These are phyloP conservation scores for Mycena capillaripes DNA, from an alignment of 768 basidiomycete species.

Conservation along the genomic window DNA sequence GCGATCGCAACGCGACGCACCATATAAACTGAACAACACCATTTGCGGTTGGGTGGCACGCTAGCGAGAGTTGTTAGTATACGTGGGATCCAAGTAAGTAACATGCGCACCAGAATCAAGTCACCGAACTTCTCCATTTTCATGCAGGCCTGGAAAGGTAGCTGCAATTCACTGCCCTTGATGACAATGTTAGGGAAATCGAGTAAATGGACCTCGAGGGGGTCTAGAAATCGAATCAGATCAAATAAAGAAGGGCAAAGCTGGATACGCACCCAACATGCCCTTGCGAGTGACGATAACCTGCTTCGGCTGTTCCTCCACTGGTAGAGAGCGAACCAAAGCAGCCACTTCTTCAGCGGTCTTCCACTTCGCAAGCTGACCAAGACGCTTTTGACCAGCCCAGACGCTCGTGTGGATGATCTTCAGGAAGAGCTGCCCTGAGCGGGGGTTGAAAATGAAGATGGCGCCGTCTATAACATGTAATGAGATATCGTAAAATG, in stretches of 20 bases:
- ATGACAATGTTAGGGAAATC: slow-evolving; percentile 99
- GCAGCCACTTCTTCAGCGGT: slow-evolving; percentile 99
- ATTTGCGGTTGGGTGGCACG: slow-evolving; percentile 99
- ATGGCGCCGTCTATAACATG: slow-evolving; percentile 83
- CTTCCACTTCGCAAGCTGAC: slow-evolving; percentile 99
- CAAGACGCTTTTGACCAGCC: slow-evolving; percentile 99
- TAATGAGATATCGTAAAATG: slow-evolving; percentile 22
- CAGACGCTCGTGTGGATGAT: slow-evolving; percentile 99
- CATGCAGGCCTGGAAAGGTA: slow-evolving; percentile 99
- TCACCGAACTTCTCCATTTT: slow-evolving; percentile 99
- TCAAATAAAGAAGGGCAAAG: not conserved
- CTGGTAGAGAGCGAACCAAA: slow-evolving; percentile 96
- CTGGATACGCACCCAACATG: slow-evolving; percentile 84
- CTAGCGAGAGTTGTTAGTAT: slow-evolving; percentile 50
- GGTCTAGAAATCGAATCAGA: slow-evolving; percentile 62
- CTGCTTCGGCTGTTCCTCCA: slow-evolving; percentile 99
- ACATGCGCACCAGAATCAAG: slow-evolving; percentile 78
- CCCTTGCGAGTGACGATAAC: slow-evolving; percentile 99
- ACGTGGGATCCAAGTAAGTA: slow-evolving; percentile 10
- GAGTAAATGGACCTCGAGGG: slow-evolving; percentile 97
- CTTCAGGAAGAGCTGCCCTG: slow-evolving; percentile 98
- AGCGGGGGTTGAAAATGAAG: slow-evolving; percentile 99
- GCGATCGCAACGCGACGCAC: slow-evolving; percentile 49
- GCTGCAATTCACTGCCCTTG: slow-evolving; percentile 97
- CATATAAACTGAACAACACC: slow-evolving; percentile 98